Base-by-base conservation (phyloP, 2,329 filamentous ascomycete species). In the Curvularia verruculosa region DNA sequence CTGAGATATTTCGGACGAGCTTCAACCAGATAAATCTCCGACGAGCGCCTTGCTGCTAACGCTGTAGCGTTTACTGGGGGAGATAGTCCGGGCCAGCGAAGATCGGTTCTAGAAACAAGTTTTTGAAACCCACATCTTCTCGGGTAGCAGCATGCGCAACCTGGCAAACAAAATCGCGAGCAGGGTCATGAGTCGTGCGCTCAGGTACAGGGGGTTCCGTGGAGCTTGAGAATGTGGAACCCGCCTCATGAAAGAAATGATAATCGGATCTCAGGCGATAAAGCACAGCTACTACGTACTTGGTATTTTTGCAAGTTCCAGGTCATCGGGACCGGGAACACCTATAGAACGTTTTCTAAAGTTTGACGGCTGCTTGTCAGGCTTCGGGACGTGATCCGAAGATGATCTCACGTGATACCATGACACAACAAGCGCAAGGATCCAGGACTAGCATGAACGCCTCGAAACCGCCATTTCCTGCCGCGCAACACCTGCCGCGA, bases 391-490 rank as follows among this genome's bases (percentile, higher is more conserved):
- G 15, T 3, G 3, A 7, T 31, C 12, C 13, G 31, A 9, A 24
- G 3, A 18, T 10, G 2, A 8, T 28, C n/a, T 29, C 19, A 31
- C 28, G 37, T 44, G 19, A 21, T 1, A 15, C 34, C 24, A 3
- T 12, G 19, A 23, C 29, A 18, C 21, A 18, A 19, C 19, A 34
- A 26, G 19, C 37, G 37, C 37, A 43, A 13, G 39, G 39, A 28
- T 6, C 26, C 18, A 9, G 26, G 2, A n/a, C 39, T 24, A 10
- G 18, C 49, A 34, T 24, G 37, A 34, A 31, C 23, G 18, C 23
- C 18, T 34, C 37, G 48, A 41, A 43, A 51, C 36, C 24, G 39
- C 37, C 49, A 31, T 13, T 39, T 50, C 26, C 36, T 29, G 18
- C 23, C 47, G 15, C 10, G 19, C 28, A 31, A 23, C 37, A 44